Percentiles rank a stretch among this genome's conserved stretches.
phyloP scores from a whole-genome alignment of 176 grass and related monocot species.

The Musa troglodytarum region DNA sequence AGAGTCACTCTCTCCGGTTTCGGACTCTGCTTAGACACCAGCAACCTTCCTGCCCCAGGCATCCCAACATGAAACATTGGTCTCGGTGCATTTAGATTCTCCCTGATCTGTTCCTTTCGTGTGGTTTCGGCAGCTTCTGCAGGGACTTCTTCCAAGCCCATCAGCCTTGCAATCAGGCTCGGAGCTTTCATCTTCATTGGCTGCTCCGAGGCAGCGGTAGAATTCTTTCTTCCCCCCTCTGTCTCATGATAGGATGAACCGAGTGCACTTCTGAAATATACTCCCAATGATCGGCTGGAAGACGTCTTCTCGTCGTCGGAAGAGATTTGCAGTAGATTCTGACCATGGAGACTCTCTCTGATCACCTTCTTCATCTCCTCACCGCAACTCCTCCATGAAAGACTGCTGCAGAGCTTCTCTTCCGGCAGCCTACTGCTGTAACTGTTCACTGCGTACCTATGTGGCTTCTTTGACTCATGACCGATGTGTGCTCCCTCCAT shows the following conservation, averaged over 20 bases:
- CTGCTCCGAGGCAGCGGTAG: background rate
- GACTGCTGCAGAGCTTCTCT: background rate
- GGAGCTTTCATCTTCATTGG: background rate
- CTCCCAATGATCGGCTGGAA: background rate
- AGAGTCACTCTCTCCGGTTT: background rate
- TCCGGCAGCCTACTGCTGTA: background rate
- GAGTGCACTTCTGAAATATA: background rate
- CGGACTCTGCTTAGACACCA: background rate
- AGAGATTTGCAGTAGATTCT: background rate
- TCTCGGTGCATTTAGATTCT: background rate
- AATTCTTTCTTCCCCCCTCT: background rate
- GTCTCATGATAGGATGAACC: background rate
- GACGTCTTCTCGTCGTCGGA: background rate
- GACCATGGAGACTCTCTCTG: background rate
- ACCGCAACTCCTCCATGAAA: background rate
- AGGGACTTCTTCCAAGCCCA: constrained; percentile 13
- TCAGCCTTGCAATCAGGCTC: constrained; percentile 12
- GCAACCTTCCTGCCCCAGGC: background rate
- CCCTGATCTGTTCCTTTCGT: background rate
- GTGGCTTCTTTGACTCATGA: background rate
- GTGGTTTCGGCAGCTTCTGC: background rate
- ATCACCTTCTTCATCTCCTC: background rate
- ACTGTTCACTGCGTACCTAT: background rate
- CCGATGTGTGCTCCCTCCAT: background rate
- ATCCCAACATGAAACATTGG: background rate